phyloP scores from a whole-genome alignment of 2,329 filamentous ascomycete species.

The Fusarium stilboides region DNA sequence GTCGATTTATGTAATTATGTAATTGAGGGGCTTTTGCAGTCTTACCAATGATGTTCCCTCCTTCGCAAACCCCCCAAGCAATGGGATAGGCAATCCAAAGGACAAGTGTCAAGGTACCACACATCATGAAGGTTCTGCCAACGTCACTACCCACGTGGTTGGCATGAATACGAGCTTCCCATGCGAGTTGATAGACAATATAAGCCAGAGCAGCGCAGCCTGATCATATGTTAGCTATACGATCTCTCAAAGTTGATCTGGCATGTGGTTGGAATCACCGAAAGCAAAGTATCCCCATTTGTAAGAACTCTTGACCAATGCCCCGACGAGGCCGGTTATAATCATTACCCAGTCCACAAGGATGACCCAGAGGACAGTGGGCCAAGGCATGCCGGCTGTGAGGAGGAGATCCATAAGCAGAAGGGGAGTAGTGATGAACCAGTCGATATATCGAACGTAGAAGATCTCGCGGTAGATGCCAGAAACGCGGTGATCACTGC shows the following conservation, averaged over 20 bases:
- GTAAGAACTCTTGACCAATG: slow-evolving; percentile 64
- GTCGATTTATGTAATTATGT: no score
- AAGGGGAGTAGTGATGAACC: slow-evolving; percentile 72
- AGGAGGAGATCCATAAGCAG: slow-evolving; percentile 74
- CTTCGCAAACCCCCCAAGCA: slow-evolving; percentile 67
- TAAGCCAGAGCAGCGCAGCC: slow-evolving; percentile 62
- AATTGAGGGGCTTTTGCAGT: no score
- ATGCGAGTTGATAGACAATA: slow-evolving; percentile 61
- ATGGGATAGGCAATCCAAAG: slow-evolving; percentile 71
- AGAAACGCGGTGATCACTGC: slow-evolving; percentile 57
- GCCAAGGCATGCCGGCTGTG: slow-evolving; percentile 69
- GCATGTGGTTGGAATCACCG: slow-evolving; percentile 37
- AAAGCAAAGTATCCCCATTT: slow-evolving; percentile 72
- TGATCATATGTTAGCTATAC: background rate
- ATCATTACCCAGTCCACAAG: slow-evolving; percentile 65
- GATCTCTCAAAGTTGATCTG: accelerated
- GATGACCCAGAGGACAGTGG: slow-evolving; percentile 66
- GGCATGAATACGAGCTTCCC: slow-evolving; percentile 64
- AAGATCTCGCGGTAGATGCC: slow-evolving; percentile 71
- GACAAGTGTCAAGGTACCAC: slow-evolving; percentile 70
- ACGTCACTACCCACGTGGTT: slow-evolving; percentile 67
- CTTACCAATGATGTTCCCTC: slow-evolving; percentile 62
- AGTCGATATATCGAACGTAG: slow-evolving; percentile 68
- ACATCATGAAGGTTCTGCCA: slow-evolving; percentile 67
- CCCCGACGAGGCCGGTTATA: slow-evolving; percentile 61